These are phyloP conservation scores for Entomortierella lignicola DNA, from an alignment of 192 early-diverging fungal genomes.

Conservation along the genomic window DNA sequence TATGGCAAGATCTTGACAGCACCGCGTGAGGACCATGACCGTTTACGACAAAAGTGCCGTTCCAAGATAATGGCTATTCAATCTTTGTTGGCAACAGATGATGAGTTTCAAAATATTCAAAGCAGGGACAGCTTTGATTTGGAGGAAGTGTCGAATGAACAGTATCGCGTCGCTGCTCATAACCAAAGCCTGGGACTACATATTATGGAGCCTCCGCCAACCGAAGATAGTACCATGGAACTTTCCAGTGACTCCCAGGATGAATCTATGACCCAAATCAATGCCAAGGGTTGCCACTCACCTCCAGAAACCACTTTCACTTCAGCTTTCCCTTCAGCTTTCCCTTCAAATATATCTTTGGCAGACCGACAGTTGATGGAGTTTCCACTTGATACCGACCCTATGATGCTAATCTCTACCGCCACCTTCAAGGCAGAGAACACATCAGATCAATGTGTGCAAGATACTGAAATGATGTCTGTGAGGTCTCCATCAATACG, in stretches of 20 bases:
- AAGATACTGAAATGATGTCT: not conserved
- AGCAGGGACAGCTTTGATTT: not conserved
- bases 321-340: not conserved
- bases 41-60: slow-evolving; percentile 41
- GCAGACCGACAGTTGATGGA: not conserved
- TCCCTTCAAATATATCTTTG: too few species aligned
- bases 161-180: not conserved
- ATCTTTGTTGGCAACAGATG: slow-evolving; percentile 41
- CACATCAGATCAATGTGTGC: not conserved
- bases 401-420: slow-evolving; percentile 33
- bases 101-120: slow-evolving; percentile 36
- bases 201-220: not conserved
- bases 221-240: not conserved
- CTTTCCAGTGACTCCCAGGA: not conserved
- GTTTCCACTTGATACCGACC: slow-evolving; percentile 18
- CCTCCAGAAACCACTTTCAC: not conserved
- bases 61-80: slow-evolving; percentile 53
- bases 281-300: not conserved
- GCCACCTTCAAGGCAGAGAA: not conserved
- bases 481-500: not conserved
- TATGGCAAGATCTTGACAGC: slow-evolving; percentile 12
- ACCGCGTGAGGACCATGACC: slow-evolving; percentile 27
- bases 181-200: not conserved
- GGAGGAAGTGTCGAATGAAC: not conserved
- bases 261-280: not conserved